Evolutionary conservation across 352 stramenopile species (phyloP), one percentile per base, ranked within the genome.

Genomic region (Halophytophthora polymorphica): DNA sequence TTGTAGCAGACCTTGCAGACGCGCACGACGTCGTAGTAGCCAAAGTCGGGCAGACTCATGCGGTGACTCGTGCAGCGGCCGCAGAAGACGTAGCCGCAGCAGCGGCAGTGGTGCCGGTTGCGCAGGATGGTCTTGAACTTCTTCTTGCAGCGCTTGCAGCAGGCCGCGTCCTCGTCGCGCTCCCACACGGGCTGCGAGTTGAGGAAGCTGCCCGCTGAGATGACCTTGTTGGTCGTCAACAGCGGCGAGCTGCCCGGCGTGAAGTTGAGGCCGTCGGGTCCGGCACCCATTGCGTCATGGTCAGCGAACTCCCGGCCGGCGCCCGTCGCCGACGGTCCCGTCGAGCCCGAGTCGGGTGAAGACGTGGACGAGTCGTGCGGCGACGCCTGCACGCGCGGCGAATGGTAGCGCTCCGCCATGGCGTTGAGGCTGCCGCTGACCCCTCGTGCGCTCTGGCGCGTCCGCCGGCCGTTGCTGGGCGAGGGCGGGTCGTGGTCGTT

Each of bases 111-210:
- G 45, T 93, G 83, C 10, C 83, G 78, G 33, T 83, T 89, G 25
- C 83, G 83, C 22, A 90, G 71, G 10, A 94, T 71, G 6, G 83
- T 71, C 56, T 92, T 94, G 56, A 94, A 94, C 51, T 92, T 92
- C 58, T 94, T 94, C 58, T 94, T 94, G 70, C 83, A 94, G 2
- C 80, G 78, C 61, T 94, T 92, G 63, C 83, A 94, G 59, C 81
- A 92, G 6, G 83, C 66, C 4, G 83, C 83, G 40, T 94, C 83
- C 43, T 78, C 80, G 43, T 94, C 81, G 25, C 77, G 76, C 44
- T 94, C 83, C 83, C 83, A 94, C 23, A 94, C 72, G 10, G 83
- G 83, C 65, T 94, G 83, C 6, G 81, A 75, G 38, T 82, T 90
- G 1, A 82, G 66, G 46, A 86, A 90, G 40, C 69, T 85, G 2